phyloP scores from a whole-genome alignment of 106 monocot species.

The Iris macrosiphon region DNA sequence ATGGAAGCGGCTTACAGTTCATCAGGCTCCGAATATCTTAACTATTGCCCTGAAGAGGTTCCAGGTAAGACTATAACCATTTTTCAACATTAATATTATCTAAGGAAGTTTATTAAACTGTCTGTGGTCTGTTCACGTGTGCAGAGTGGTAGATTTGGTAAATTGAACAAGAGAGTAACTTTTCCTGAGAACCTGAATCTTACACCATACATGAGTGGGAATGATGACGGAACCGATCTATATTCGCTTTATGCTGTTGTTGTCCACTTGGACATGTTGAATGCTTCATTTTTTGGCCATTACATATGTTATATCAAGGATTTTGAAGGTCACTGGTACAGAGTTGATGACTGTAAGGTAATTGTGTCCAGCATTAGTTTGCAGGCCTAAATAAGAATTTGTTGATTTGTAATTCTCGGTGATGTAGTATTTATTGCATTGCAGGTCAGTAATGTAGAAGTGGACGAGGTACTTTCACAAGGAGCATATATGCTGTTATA shows the following conservation, averaged over 20 bases:
- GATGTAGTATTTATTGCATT: slow-evolving; percentile 7
- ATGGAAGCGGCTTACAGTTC: slow-evolving; percentile 68
- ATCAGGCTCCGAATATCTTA: slow-evolving; percentile 81
- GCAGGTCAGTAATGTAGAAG: slow-evolving; percentile 61
- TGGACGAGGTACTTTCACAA: slow-evolving; percentile 74
- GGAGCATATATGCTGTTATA: slow-evolving; percentile 93
- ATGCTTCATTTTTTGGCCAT: slow-evolving; percentile 93
- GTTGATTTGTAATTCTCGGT: neutral
- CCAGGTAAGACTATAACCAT: slow-evolving; percentile 36
- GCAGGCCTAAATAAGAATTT: neutral
- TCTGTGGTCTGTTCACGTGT: neutral
- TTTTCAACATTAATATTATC: neutral
- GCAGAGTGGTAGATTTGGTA: slow-evolving; percentile 84
- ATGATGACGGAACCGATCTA: slow-evolving; percentile 31
- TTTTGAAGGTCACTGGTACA: slow-evolving; percentile 57
- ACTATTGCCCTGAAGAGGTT: slow-evolving; percentile 82
- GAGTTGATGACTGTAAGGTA: slow-evolving; percentile 85
- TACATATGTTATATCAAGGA: slow-evolving; percentile 83
- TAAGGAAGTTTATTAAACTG: too few species aligned
- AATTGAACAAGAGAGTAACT: slow-evolving; percentile 79
- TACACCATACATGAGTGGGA: slow-evolving; percentile 58
- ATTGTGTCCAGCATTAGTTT: neutral
- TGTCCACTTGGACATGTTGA: slow-evolving; percentile 84
- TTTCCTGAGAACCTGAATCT: slow-evolving; percentile 67
- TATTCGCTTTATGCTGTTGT: slow-evolving; percentile 84